Conservation (phyloP, 1,284 basidiomycete genomes). For the Apiotrichum sp. region DNA sequence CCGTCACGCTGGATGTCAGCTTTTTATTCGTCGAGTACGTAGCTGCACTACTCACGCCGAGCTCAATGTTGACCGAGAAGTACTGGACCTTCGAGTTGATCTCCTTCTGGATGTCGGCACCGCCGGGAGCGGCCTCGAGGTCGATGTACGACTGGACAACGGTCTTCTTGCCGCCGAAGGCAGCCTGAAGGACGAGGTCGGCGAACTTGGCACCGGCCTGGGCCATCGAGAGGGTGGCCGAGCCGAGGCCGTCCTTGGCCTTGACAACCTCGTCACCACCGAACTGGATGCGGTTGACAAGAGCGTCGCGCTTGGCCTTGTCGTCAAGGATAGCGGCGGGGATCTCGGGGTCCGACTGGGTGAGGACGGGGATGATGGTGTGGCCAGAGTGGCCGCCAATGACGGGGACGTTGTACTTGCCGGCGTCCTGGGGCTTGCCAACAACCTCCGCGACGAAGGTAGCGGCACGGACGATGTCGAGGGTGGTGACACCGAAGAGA, state of each 20-base stretch:
- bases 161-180: conserved; percentile 75
- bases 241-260: conserved; percentile 69
- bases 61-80: conserved; percentile 85
- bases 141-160: conserved; percentile 81
- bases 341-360: conserved; percentile 57
- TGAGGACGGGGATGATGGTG: conserved; percentile 92
- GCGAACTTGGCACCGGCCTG: conserved; percentile 88
- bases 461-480: conserved; percentile 92
- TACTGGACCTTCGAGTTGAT: conserved; percentile 59
- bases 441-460: conserved; percentile 79
- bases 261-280: conserved; percentile 73
- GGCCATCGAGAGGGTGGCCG: conserved; percentile 89
- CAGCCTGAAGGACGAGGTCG: conserved; percentile 69
- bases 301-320: conserved; percentile 57
- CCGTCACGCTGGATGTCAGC: conserved; percentile 42
- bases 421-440: conserved; percentile 58
- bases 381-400: conserved; percentile 94
- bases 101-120: conserved; percentile 46
- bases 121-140: conserved; percentile 53
- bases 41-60: conserved; percentile 58
- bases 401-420: conserved; percentile 70
- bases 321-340: conserved; percentile 48
- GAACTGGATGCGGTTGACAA: conserved; percentile 82
- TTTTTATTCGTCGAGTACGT: background rate
- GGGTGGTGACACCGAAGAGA: conserved; percentile 80